A percentile compares a stretch with the other conserved stretches of the same genome.
Conservation (phyloP, 2,329 filamentous ascomycete species). For the Colletotrichum sp. region DNA sequence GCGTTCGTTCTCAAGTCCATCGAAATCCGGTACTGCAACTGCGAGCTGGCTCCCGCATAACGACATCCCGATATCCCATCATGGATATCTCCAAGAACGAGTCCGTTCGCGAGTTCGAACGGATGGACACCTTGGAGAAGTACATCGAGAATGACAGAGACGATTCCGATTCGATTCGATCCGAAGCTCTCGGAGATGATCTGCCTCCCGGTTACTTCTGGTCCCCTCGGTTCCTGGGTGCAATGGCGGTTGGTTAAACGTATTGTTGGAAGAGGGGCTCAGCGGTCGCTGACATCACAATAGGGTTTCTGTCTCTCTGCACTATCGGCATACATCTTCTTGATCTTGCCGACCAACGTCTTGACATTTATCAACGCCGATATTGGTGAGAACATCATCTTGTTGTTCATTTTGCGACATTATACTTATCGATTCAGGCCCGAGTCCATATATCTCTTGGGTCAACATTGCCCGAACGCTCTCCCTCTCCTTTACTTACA, state of each 20-base stretch:
- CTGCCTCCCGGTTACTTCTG: slow-evolving; percentile 41
- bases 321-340: slow-evolving; percentile 40
- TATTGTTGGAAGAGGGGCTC: background rate
- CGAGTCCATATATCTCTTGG: slow-evolving; percentile 20
- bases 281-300: background rate
- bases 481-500: slow-evolving; percentile 29
- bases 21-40: background rate
- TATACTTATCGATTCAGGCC: background rate
- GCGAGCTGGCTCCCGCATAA: slow-evolving; percentile 6
- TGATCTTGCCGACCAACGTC: slow-evolving; percentile 40
- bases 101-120: slow-evolving; percentile 10
- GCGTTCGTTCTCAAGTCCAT: background rate
- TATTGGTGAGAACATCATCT: slow-evolving; percentile 25
- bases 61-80: background rate
- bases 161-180: slow-evolving; percentile 37
- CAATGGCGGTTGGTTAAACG: slow-evolving; percentile 29
- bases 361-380: slow-evolving; percentile 37
- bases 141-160: slow-evolving; percentile 22
- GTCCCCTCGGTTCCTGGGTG: slow-evolving; percentile 36
- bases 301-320: slow-evolving; percentile 42
- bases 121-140: background rate
- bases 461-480: slow-evolving; percentile 38
- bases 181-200: slow-evolving; percentile 36
- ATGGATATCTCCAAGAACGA: slow-evolving; percentile 25
- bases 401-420: background rate